A percentile compares a stretch with the other conserved stretches of the same genome.
phyloP scores from a whole-genome alignment of 2,329 filamentous ascomycete genomes.

The Cladobotryum mycophilum region DNA sequence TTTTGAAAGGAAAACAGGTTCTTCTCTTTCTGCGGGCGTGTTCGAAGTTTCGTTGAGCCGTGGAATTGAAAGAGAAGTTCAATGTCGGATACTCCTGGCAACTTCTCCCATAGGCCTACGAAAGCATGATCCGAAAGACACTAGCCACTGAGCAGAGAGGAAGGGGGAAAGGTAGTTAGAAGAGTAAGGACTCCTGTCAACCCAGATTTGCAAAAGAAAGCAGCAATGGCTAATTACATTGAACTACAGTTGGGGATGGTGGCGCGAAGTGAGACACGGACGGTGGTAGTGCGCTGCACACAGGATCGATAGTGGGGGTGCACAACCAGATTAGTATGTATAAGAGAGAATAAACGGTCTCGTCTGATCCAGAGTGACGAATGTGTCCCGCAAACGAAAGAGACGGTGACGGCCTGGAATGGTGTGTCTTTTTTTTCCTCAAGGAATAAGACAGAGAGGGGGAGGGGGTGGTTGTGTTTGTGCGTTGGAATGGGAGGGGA shows the following conservation, averaged over 20 bases:
- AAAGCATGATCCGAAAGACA: conserved; percentile 15
- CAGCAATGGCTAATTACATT: conserved; percentile 6
- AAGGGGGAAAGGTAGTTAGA: not conserved
- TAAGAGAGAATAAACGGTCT: conserved; percentile 6
- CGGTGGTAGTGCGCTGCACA: not conserved
- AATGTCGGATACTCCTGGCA: conserved; percentile 16
- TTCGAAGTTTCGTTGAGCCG: conserved; percentile 3
- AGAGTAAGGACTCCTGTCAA: not conserved
- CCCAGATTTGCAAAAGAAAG: conserved; percentile 6
- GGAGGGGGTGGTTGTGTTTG: not conserved
- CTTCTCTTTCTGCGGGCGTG: not conserved
- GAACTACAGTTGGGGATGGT: conserved; percentile 1
- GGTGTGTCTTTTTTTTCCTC: not conserved
- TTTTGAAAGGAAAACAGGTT: conserved; percentile 14
- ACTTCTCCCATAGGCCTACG: conserved; percentile 10
- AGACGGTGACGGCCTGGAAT: not conserved
- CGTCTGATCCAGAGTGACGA: conserved; percentile 2
- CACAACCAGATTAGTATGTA: conserved; percentile 2
- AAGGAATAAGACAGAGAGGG: conserved; percentile 1
- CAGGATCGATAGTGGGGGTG: not conserved
- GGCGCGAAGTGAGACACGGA: conserved; percentile 10
- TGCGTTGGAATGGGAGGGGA: no score
- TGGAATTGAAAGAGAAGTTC: conserved; percentile 2
- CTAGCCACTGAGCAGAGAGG: not conserved
- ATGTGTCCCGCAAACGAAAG: not conserved